Base-by-base conservation (phyloP, 2,329 filamentous ascomycete genomes). In the Fusarium sp. region DNA sequence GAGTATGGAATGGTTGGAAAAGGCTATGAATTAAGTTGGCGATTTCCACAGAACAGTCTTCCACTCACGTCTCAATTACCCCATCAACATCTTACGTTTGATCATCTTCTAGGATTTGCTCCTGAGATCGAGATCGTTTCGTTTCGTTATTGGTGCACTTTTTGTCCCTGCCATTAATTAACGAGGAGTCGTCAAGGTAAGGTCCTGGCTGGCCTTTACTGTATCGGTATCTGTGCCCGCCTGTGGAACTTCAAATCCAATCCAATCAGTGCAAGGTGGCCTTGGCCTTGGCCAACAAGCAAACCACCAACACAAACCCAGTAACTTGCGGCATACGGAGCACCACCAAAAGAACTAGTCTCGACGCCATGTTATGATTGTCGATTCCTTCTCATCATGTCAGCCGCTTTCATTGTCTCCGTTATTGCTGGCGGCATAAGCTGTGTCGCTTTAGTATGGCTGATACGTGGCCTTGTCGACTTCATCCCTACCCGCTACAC, bases 401-500 rank as follows among this genome's bases (percentile, higher is more conserved):
- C 62, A 53, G 49, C 64, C 44, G 64, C 75, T 4, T 79, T 80
- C 52, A 40, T 79, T 40, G 57, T 78, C 20, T 79, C 78, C 38
- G 67, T 77, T 24, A 47, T 79, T 42, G 73, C 77, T 7, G 79
- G 79, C 53, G 74, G 69, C 50, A 28, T 80, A 38, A 77, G 70
- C 55, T 75, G 78, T 65, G 47, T 79, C 48, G 60, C 68, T 42
- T 66, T 80, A 14, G 50, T 58, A 49, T 75, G 72, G 71, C 46
- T 75, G 11, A 62, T 64, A 36, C 63, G 59, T 21, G 52, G 62
- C 26, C 52, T 77, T n/a, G 56, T 62, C 28, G 46, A 68, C 39
- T 46, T 70, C 17, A 67, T 77, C 21, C 81, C 81, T 9, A 77
- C 73, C 19, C 75, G 77, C 15, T 78, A 82, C 59, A 65, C 51